Evolutionary conservation across 495 filamentous ascomycete genomes (phyloP).

Genomic region (Daldinia bambusicola): DNA sequence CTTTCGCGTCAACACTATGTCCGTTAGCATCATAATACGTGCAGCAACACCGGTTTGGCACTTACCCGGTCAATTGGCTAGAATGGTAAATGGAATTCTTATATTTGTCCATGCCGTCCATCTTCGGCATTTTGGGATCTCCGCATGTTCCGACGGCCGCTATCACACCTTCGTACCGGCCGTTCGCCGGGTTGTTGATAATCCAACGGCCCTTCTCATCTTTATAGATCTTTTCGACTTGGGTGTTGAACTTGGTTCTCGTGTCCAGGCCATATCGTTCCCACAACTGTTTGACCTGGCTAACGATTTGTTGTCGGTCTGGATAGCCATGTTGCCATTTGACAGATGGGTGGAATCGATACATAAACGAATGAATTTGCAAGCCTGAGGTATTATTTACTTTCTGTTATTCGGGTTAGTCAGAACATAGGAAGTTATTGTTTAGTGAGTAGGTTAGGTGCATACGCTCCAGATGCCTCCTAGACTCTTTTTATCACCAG

Average conservation of each 20-base stretch:
- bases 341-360: slow-evolving; percentile 85
- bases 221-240: slow-evolving; percentile 73
- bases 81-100: slow-evolving; percentile 77
- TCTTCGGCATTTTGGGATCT: slow-evolving; percentile 74
- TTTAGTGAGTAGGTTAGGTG: slow-evolving; percentile 18
- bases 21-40: slow-evolving; percentile 37
- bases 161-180: slow-evolving; percentile 80
- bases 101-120: slow-evolving; percentile 74
- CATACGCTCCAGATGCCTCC: slow-evolving; percentile 89
- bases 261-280: slow-evolving; percentile 75
- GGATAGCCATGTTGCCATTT: slow-evolving; percentile 80
- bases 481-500: slow-evolving; percentile 67
- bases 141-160: slow-evolving; percentile 83
- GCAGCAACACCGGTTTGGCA: not conserved
- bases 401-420: slow-evolving; percentile 55
- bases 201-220: slow-evolving; percentile 79
- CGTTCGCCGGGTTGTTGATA: slow-evolving; percentile 74
- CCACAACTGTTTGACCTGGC: slow-evolving; percentile 77
- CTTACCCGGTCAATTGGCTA: slow-evolving; percentile 72
- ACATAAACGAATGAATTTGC: slow-evolving; percentile 88
- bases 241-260: slow-evolving; percentile 76
- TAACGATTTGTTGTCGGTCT: slow-evolving; percentile 74
- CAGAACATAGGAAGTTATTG: not conserved
- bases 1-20: slow-evolving; percentile 62
- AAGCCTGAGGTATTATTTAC: slow-evolving; percentile 86